Conservation (phyloP, 2,329 filamentous ascomycete species). For the Pseudomassariella vexata region DNA sequence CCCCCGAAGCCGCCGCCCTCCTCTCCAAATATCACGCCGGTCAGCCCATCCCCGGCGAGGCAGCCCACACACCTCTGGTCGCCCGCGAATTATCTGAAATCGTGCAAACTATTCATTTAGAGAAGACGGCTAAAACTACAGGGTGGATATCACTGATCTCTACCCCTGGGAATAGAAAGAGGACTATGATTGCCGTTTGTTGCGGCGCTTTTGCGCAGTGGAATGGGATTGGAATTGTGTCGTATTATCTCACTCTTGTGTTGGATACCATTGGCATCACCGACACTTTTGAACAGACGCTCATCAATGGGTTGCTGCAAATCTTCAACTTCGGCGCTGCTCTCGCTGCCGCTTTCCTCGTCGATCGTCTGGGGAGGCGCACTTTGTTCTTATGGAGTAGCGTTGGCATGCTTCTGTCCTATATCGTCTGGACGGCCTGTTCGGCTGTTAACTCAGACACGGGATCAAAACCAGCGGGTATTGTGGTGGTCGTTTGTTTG, state of each 20-base stretch:
- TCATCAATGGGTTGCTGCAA: constrained; percentile 28
- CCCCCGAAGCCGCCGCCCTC: constrained; percentile 22
- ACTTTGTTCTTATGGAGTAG: constrained; percentile 31
- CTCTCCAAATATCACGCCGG: constrained; percentile 29
- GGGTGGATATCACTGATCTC: constrained; percentile 16
- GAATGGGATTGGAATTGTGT: constrained; percentile 27
- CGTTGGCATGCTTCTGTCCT: constrained; percentile 29
- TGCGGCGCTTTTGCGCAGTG: constrained; percentile 17
- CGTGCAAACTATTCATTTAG: constrained; percentile 36
- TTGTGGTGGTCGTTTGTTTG: constrained; percentile 40
- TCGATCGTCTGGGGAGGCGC: constrained; percentile 36
- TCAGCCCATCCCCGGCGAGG: constrained; percentile 38
- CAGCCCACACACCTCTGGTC: constrained; percentile 33
- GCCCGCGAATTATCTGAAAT: constrained; percentile 42
- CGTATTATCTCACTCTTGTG: constrained; percentile 27
- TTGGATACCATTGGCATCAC: constrained; percentile 30
- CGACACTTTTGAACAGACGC: constrained; percentile 24
- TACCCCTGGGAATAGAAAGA: constrained; percentile 14
- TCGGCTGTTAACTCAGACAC: constrained; percentile 24
- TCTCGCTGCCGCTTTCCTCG: constrained; percentile 27
- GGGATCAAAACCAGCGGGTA: constrained; percentile 27
- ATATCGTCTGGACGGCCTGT: constrained; percentile 32
- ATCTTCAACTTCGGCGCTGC: constrained; percentile 32
- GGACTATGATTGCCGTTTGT: constrained; percentile 14
- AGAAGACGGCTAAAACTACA: constrained; percentile 28